Evolutionary conservation across 345 rosid genomes (phyloP), one percentile per base, ranked within the genome.

Genomic region (Dipteronia dyeriana): DNA sequence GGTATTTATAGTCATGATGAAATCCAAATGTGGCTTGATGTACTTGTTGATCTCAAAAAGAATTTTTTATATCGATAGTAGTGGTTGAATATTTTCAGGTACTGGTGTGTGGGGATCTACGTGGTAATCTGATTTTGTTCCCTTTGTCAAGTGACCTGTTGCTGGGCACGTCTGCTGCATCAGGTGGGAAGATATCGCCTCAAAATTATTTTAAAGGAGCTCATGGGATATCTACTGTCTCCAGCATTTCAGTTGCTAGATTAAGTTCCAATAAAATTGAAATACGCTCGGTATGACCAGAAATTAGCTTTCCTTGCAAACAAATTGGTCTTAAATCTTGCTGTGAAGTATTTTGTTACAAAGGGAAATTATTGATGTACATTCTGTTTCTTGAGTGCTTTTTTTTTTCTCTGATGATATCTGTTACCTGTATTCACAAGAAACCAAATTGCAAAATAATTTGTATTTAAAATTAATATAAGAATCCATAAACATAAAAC

Each of bases 81-180:
- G 22, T 56, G 13, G 47, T 64, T 71, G 74, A 64, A 79, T 56
- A 51, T 53, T 34, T 83, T 74, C 84, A 96, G 99, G 87, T 96
- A 76, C 90, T 96, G 76, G 84, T 96, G 51, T 96, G 99, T 85
- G 99, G 99, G 80, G 99, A 96, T 87, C 71, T 91, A 72, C 94
- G 93, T 82, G 99, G 99, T 83, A 92, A 91, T 91, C 86, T 96
- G 75, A 77, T 88, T 84, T 81, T 96, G 57, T 96, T 91, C 80
- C 95, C 95, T 75, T 81, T 96, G 70, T 67, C 82, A 41, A 92
- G 87, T 82, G 86, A 75, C 79, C 62, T 84, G 79, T 78, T 92
- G 80, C 73, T 76, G 68, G 74, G 78, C 69, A 60, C 61, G 62
- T 66, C 88, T 74, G 34, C 71, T 70, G 66, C 79, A 76, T 68